Conservation (phyloP, 768 basidiomycete genomes). For the Phaffia tasmanica region DNA sequence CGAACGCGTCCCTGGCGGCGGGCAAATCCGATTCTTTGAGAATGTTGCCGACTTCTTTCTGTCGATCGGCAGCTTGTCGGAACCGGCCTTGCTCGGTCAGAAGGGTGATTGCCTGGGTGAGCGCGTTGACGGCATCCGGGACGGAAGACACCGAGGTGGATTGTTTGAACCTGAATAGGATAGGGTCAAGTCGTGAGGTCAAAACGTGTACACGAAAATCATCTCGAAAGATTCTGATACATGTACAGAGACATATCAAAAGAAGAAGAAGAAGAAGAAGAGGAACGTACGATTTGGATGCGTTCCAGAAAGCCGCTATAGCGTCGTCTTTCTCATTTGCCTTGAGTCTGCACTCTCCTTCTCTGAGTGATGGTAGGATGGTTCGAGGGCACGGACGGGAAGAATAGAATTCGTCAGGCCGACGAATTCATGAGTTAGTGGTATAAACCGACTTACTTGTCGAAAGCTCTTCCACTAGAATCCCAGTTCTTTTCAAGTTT, state of each 20-base stretch:
- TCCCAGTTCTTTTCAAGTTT: constrained; percentile 78
- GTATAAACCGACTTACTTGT: constrained; percentile 36
- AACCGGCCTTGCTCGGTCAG: constrained; percentile 78
- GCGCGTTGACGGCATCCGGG: constrained; percentile 76
- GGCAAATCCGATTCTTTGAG: constrained; percentile 42
- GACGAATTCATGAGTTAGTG: background rate
- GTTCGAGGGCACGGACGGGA: background rate
- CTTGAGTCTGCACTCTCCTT: constrained; percentile 86
- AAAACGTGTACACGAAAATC: background rate
- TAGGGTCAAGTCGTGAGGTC: background rate
- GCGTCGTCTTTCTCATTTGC: constrained; percentile 83
- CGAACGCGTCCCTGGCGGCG: constrained; percentile 81
- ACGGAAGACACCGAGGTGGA: constrained; percentile 21
- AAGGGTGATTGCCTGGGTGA: constrained; percentile 71
- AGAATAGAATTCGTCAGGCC: background rate
- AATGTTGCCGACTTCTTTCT: constrained; percentile 45
- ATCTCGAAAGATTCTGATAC: background rate
- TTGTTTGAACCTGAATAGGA: constrained; percentile 21
- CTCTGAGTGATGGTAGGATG: constrained; percentile 42
- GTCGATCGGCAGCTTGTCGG: constrained; percentile 92
- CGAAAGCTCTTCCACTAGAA: constrained; percentile 82
- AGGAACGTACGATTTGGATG: constrained; percentile 50
- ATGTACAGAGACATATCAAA: background rate
- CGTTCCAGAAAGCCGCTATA: constrained; percentile 98
- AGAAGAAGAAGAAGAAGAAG: background rate